phyloP scores from a whole-genome alignment of 163 green algal genomes.

The Chlorella variabilis region DNA sequence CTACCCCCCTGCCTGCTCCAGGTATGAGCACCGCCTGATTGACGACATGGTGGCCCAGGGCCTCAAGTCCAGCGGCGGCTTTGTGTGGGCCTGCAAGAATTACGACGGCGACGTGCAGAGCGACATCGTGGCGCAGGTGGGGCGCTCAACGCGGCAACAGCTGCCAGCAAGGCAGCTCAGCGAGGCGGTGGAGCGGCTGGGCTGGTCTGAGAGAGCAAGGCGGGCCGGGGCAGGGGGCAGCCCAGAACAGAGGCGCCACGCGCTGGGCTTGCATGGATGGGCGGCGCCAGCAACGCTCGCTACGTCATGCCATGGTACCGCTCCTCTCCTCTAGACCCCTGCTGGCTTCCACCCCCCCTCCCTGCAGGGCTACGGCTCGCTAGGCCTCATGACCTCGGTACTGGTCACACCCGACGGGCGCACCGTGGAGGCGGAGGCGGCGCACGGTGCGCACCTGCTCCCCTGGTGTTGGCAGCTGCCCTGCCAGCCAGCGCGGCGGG shows the following conservation, averaged over 20 bases:
- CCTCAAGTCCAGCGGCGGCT: slow-evolving; percentile 93
- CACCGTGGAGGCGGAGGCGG: slow-evolving; percentile 95
- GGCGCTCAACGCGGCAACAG: no score
- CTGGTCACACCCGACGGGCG: slow-evolving; percentile 94
- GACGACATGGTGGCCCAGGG: slow-evolving; percentile 98
- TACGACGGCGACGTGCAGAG: slow-evolving; percentile 93
- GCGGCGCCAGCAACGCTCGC: no score
- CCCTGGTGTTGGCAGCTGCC: neutral
- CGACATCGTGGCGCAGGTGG: slow-evolving; percentile 92
- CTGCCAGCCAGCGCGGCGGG: no score
- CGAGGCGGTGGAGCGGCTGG: neutral
- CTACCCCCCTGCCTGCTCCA: neutral
- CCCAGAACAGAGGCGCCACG: no score
- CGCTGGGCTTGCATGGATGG: no score
- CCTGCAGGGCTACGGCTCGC: slow-evolving; percentile 88
- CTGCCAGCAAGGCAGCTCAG: no score
- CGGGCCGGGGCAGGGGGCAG: no score
- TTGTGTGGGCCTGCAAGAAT: slow-evolving; percentile 99
- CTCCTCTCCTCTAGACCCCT: no score
- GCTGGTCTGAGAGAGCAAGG: neutral
- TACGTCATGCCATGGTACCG: no score
- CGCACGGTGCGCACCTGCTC: slow-evolving; percentile 86
- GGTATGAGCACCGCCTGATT: slow-evolving; percentile 97
- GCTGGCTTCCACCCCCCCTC: no score
- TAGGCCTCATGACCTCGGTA: slow-evolving; percentile 97